Base-by-base conservation (phyloP, 345 rosid species). In the Lepidium africanum region DNA sequence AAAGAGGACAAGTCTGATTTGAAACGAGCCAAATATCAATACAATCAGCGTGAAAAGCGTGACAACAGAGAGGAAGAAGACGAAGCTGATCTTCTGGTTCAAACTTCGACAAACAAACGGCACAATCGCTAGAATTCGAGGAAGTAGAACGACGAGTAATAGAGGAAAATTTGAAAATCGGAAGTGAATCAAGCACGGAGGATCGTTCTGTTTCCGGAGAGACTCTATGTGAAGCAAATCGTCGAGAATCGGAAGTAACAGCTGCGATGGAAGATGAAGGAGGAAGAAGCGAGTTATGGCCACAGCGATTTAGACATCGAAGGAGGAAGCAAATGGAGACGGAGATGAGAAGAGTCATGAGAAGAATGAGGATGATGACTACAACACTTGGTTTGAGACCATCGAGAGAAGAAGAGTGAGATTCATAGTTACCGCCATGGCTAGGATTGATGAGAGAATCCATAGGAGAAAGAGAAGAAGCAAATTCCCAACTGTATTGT, bases 1-100 rank as follows among this genome's bases (percentile, higher is more conserved):
- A 94, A 23, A 94, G 87, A 13, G 99, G 99, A 76, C 99, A 94
- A 0, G 96, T 86, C 11, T 81, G 92, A 60, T 87, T 87, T 2
- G 91, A 76, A 2, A 42, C 57, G 2, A 91, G 84, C 97, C 99
- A 94, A 1, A 84, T 80, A 72, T 88, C 97, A 43, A 94, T 81
- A 75, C 99, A 94, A 1, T 74, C 65, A 0, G 84, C 82, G 59
- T 94, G 99, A 58, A 94, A 94, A 8, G 97, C 99, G 59, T 94
- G 97, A 62, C 95, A 87, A 41, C 97, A 94, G 4, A 94, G 81
- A 3, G 96, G 96, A 3, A 94, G 86, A 1, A 94, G 84, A 40
- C 97, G 89, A 53, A 94, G 89, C 69, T 80, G 95, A 74, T 94
- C 96, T 5, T 82, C 77, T 27, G 80, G 74, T 59, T 86, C 87